These are phyloP conservation scores for Tuber brumale DNA, from an alignment of 495 filamentous ascomycete genomes.

Conservation along the genomic window DNA sequence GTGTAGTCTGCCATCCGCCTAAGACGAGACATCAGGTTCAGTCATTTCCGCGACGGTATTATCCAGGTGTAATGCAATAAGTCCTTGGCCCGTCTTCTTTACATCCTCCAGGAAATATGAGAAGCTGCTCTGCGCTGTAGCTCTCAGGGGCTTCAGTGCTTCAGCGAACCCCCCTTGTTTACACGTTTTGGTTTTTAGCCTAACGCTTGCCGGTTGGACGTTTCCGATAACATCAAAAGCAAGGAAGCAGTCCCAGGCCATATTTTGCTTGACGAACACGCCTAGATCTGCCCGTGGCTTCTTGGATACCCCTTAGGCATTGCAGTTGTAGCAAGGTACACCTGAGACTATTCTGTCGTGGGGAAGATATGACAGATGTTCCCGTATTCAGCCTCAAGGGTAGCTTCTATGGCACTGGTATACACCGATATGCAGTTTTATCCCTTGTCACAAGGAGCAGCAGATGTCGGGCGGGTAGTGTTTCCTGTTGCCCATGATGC, in stretches of 20 bases:
- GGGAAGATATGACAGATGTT: constrained; percentile 78
- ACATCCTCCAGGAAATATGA: constrained; percentile 84
- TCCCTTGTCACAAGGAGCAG: constrained; percentile 72
- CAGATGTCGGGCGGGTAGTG: constrained; percentile 59
- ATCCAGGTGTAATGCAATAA: constrained; percentile 66
- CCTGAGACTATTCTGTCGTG: constrained; percentile 71
- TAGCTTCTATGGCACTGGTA: constrained; percentile 73
- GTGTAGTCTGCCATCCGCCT: constrained; percentile 82
- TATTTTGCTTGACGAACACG: constrained; percentile 73
- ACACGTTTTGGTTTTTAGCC: constrained; percentile 71
- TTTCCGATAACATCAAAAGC: constrained; percentile 95
- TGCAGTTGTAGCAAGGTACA: constrained; percentile 70
- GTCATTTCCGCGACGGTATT: constrained; percentile 75
- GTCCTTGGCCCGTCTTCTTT: constrained; percentile 56
- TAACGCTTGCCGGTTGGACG: constrained; percentile 69
- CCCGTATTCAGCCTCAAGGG: constrained; percentile 80
- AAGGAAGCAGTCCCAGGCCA: constrained; percentile 88
- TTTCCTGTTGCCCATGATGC: constrained; percentile 80
- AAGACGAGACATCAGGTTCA: constrained; percentile 79
- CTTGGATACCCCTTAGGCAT: constrained; percentile 65
- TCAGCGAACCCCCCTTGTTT: constrained; percentile 81
- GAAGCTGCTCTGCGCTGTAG: no score
- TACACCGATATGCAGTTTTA: constrained; percentile 91
- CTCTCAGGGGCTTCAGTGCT: constrained; percentile 77
- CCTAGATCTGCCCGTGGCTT: constrained; percentile 85